A percentile compares a stretch with the other conserved stretches of the same genome.
phyloP scores from a whole-genome alignment of 2,329 filamentous ascomycete genomes.

The Gliomastix tumulicola region DNA sequence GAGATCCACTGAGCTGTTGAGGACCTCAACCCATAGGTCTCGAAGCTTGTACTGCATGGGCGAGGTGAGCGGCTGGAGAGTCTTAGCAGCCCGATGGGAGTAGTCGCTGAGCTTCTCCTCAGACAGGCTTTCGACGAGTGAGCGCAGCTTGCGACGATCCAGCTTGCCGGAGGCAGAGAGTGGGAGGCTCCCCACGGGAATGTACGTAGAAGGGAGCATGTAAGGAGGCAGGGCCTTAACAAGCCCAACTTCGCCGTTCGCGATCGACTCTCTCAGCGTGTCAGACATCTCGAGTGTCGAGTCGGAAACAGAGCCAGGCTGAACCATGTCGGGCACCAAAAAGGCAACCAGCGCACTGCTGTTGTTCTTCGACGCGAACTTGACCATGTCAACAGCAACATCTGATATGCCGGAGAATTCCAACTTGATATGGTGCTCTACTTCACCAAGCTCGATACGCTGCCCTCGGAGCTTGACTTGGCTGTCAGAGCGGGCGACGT shows the following conservation, averaged over 20 bases:
- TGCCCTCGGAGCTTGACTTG: background rate
- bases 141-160: slow-evolving; percentile 5
- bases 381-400: background rate
- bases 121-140: background rate
- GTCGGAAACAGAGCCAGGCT: no score
- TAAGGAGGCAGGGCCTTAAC: slow-evolving; percentile 6
- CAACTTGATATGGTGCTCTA: background rate
- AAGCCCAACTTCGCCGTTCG: background rate
- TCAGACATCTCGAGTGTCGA: background rate
- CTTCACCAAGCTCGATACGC: background rate
- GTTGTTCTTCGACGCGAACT: background rate
- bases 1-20: background rate
- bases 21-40: background rate
- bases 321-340: background rate
- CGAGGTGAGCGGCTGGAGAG: background rate
- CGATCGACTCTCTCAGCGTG: background rate
- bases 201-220: slow-evolving; percentile 8
- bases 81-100: background rate
- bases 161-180: slow-evolving; percentile 7
- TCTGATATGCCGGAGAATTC: background rate
- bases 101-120: background rate
- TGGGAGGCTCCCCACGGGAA: slow-evolving; percentile 5
- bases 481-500: background rate
- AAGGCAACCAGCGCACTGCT: background rate
- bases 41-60: background rate